phyloP scores from a whole-genome alignment of 148 eudicot species.

The Rhododendron molle region DNA sequence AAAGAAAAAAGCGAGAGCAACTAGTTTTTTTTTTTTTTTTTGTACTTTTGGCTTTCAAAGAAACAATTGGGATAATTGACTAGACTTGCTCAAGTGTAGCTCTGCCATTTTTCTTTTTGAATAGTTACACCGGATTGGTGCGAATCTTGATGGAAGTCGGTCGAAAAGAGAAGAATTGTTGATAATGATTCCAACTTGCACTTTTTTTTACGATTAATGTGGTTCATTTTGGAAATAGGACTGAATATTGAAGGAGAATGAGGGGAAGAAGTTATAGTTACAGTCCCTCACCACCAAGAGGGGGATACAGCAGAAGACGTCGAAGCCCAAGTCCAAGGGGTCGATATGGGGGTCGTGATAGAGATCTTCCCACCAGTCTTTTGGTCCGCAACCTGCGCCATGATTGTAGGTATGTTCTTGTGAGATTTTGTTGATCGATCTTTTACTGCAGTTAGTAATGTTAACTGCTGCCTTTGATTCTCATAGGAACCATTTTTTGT shows the following conservation, averaged over 20 bases:
- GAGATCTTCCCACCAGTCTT: conserved; percentile 70
- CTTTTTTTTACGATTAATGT: neutral
- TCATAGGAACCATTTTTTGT: neutral
- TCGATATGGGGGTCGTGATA: conserved; percentile 43
- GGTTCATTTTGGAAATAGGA: conserved; percentile 14
- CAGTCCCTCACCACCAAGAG: conserved; percentile 75
- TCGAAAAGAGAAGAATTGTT: neutral
- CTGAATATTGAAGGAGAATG: conserved; percentile 35
- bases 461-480: neutral
- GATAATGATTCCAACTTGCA: neutral
- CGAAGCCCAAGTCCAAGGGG: conserved; percentile 84
- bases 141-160: neutral
- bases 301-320: conserved; percentile 53
- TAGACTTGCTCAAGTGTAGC: neutral
- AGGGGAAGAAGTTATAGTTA: conserved; percentile 85
- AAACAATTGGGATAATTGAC: neutral
- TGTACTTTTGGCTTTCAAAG: neutral
- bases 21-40: neutral
- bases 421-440: neutral
- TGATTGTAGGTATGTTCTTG: conserved; percentile 65
- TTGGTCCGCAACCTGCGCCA: conserved; percentile 80
- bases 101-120: neutral
- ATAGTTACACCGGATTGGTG: neutral
- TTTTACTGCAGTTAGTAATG: neutral
- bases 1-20: neutral